Conservation (phyloP, 352 stramenopile genomes). For the Phytopythium vexans region DNA sequence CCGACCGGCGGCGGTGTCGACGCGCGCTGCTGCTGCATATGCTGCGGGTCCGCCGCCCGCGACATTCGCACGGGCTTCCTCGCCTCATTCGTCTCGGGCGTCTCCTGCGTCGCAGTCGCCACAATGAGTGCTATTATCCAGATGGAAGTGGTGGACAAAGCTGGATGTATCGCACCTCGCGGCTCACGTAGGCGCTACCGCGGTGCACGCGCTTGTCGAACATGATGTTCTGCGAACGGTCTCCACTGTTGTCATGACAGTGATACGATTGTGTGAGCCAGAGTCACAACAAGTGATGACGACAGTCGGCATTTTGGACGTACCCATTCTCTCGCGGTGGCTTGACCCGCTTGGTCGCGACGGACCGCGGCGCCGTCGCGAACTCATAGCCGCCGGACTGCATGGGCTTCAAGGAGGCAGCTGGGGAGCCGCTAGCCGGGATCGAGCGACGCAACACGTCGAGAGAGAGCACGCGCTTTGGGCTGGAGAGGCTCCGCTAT, state of each 20-base stretch:
- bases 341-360: slow-evolving; percentile 74
- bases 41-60: slow-evolving; percentile 10
- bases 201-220: slow-evolving; percentile 91
- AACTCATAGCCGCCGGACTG: slow-evolving; percentile 72
- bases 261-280: background rate
- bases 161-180: slow-evolving; percentile 27
- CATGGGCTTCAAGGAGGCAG: slow-evolving; percentile 13
- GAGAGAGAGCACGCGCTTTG: too few relatives aligned
- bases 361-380: slow-evolving; percentile 57
- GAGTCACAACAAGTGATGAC: background rate
- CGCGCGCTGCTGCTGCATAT: slow-evolving; percentile 39
- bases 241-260: slow-evolving; percentile 17
- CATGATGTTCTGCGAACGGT: slow-evolving; percentile 91
- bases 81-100: slow-evolving; percentile 1
- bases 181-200: slow-evolving; percentile 90
- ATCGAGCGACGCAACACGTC: too few relatives aligned
- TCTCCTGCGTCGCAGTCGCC: background rate
- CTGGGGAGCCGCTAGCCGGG: too few relatives aligned
- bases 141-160: too few relatives aligned
- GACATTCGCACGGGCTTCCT: slow-evolving; percentile 2
- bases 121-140: too few relatives aligned
- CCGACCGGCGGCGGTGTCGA: slow-evolving; percentile 84
- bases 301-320: slow-evolving; percentile 6
- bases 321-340: slow-evolving; percentile 35
- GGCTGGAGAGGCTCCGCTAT: too few relatives aligned